A percentile compares a stretch with the other conserved stretches of the same genome.
Evolutionary conservation across 1,284 basidiomycete genomes (phyloP).

Genomic region (Agaricales sp.): DNA sequence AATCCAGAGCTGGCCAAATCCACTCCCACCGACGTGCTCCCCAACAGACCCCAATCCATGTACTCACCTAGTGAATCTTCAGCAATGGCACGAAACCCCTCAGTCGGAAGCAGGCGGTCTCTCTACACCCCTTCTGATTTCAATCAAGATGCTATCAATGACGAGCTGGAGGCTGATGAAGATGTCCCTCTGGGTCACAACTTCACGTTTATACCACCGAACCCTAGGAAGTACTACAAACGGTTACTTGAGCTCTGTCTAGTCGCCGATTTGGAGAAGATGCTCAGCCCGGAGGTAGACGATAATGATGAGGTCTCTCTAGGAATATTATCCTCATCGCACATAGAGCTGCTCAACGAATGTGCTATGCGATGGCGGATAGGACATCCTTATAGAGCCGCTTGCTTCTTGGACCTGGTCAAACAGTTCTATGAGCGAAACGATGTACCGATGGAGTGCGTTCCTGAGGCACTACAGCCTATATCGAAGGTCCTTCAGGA

Average conservation of each 20-base stretch:
- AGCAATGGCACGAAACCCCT: slow-evolving; percentile 37
- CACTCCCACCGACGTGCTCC: slow-evolving; percentile 43
- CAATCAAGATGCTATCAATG: slow-evolving; percentile 27
- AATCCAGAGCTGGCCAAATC: slow-evolving; percentile 86
- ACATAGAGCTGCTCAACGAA: slow-evolving; percentile 80
- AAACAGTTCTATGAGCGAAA: slow-evolving; percentile 83
- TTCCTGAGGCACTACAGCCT: slow-evolving; percentile 78
- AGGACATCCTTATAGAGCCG: slow-evolving; percentile 65
- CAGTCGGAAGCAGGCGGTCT: slow-evolving; percentile 58
- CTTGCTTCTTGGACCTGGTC: slow-evolving; percentile 83
- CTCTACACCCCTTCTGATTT: slow-evolving; percentile 27
- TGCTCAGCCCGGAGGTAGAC: slow-evolving; percentile 78
- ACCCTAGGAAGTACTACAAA: slow-evolving; percentile 79
- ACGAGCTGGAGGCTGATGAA: slow-evolving; percentile 49
- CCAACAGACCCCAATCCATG: slow-evolving; percentile 41
- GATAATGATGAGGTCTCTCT: slow-evolving; percentile 96
- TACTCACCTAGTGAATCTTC: slow-evolving; percentile 36
- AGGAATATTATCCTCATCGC: slow-evolving; percentile 78
- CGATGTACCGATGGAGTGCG: slow-evolving; percentile 89
- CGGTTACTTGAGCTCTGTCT: slow-evolving; percentile 81
- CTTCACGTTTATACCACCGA: slow-evolving; percentile 87
- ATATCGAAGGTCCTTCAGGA: slow-evolving; percentile 66
- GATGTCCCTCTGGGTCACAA: slow-evolving; percentile 59
- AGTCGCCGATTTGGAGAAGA: slow-evolving; percentile 78
- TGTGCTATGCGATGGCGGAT: slow-evolving; percentile 90